Percentiles rank a stretch among this genome's conserved stretches.
These are phyloP conservation scores for Cicer judaicum DNA, from an alignment of 306 rosid genomes.

Conservation along the genomic window DNA sequence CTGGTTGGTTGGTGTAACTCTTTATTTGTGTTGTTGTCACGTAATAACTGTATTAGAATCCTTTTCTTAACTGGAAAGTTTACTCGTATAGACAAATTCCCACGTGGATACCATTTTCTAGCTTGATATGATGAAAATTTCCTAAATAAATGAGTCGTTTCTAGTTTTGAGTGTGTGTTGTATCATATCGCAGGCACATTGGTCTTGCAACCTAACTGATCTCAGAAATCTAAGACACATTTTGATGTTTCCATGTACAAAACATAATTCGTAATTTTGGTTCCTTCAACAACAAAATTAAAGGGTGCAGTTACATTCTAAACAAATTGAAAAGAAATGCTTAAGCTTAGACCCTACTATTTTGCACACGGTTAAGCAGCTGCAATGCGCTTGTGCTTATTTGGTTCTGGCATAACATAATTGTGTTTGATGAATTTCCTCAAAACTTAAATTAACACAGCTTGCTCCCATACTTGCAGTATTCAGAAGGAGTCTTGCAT, in stretches of 20 bases:
- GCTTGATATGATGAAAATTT: constrained; percentile 21
- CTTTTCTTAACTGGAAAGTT: constrained; percentile 18
- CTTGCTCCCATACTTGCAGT: constrained; percentile 8
- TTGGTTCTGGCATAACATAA: constrained; percentile 30
- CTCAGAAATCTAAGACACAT: constrained; percentile 10
- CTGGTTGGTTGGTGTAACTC: constrained; percentile 50
- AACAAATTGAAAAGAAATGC: constrained; percentile 11
- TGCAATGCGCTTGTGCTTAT: constrained; percentile 27
- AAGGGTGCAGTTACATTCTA: constrained; percentile 19
- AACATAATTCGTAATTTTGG: neutral
- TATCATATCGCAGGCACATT: constrained; percentile 28
- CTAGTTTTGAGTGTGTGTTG: constrained; percentile 35
- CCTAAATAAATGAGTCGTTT: constrained; percentile 27
- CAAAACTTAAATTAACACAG: constrained; percentile 18
- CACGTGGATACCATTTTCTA: constrained; percentile 35
- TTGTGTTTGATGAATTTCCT: neutral
- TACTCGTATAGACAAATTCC: constrained; percentile 6
- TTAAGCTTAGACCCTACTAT: constrained; percentile 21
- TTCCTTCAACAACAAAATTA: constrained; percentile 21
- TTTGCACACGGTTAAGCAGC: constrained; percentile 17
- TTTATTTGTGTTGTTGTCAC: constrained; percentile 40
- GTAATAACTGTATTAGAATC: constrained; percentile 33
- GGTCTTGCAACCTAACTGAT: constrained; percentile 16
- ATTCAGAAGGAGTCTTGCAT: constrained; percentile 16
- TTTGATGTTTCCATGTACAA: constrained; percentile 16